Evolutionary conservation across 257 asterid species (phyloP), one percentile per base, ranked within the genome.

Genomic region (Rehmannia glutinosa): DNA sequence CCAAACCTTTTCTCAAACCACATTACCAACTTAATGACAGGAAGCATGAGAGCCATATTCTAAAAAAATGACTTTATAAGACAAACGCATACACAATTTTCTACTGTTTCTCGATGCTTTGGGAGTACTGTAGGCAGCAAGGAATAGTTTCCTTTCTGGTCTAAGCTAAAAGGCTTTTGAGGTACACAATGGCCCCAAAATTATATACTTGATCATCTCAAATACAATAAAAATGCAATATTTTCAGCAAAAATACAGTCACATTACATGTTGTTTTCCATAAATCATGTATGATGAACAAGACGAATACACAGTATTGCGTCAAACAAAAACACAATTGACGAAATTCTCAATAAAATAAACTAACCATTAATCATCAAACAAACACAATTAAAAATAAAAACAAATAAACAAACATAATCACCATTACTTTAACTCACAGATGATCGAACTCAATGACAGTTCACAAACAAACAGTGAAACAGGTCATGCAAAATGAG

Each of bases 311-410:
- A 41, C 41, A 56, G 41, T 21, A 30, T 38, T 8, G n/a, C n/a
- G 47, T 33, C 20, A 56, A 30, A 20, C 21, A 47, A 28, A 73
- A 55, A 3, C 50, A 21, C 5, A 33, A 7, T 4, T 13, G 2
- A 38, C 27, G 7, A 33, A 17, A 6, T 20, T 13, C 13, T 62
- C 30, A 6, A 47, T 11, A 17, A 55, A 19, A 13, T 4, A 5
- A 11, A 39, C 56, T 54, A 28, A 16, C 35, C n/a, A 28, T 47
- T 21, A 66, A 32, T 63, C 73, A 39, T 70, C 25, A 13, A 21
- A 24, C 33, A 49, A 57, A 73, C 71, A 59, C 6, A 43, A 51
- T 38, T 45, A 51, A 51, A 25, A 25, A 65, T 21, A 17, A 32
- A 17, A 49, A 51, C 69, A 17, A 7, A 10, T 11, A 17, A 27